Evolutionary conservation across 2,329 filamentous ascomycete genomes (phyloP).

Genomic region (Xylariales sp.): DNA sequence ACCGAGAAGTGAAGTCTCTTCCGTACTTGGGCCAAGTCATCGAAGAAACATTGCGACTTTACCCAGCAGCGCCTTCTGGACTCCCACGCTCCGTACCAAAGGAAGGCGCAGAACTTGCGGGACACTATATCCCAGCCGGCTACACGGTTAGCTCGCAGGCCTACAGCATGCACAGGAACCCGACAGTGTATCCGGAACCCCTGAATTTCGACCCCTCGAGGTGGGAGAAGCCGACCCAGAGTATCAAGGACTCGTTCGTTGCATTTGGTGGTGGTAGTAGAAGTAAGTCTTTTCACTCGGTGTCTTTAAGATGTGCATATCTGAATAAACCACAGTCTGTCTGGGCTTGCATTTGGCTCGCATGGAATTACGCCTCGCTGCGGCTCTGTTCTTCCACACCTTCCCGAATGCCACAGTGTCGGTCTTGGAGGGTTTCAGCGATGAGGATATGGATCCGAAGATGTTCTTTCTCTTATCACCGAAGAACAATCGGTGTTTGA

Average conservation of each 20-base stretch:
- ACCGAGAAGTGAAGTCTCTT: constrained; percentile 30
- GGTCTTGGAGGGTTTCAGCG: constrained; percentile 22
- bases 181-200: constrained; percentile 35
- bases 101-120: constrained; percentile 33
- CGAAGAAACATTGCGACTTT: constrained; percentile 40
- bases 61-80: constrained; percentile 32
- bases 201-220: constrained; percentile 30
- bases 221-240: constrained; percentile 29
- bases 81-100: constrained; percentile 36
- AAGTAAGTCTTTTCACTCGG: constrained; percentile 25
- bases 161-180: constrained; percentile 43
- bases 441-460: constrained; percentile 24
- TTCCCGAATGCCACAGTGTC: constrained; percentile 26
- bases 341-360: constrained; percentile 50
- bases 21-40: constrained; percentile 38
- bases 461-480: constrained; percentile 25
- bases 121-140: constrained; percentile 34
- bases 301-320: constrained; percentile 16
- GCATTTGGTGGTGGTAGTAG: constrained; percentile 42
- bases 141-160: constrained; percentile 36
- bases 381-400: constrained; percentile 41
- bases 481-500: constrained; percentile 23
- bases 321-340: constrained; percentile 30
- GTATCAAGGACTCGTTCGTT: constrained; percentile 43
- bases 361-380: constrained; percentile 46